These are phyloP conservation scores for Ophioceras dolichostomum DNA, from an alignment of 2,329 filamentous ascomycete species.

Conservation along the genomic window DNA sequence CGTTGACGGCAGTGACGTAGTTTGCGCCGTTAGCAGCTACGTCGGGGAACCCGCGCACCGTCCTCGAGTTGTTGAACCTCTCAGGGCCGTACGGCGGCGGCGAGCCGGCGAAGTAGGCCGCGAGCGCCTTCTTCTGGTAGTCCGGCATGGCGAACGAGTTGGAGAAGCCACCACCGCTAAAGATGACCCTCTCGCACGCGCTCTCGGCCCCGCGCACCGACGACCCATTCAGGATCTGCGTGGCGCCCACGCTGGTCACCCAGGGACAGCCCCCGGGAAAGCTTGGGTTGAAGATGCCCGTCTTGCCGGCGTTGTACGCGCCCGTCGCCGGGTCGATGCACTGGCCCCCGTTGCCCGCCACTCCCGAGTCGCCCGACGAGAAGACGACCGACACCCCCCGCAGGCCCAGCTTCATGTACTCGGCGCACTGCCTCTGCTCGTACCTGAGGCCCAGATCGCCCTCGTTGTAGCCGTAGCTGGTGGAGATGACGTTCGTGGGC, in stretches of 20 bases:
- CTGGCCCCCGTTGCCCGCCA: conserved; percentile 23
- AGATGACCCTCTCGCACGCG: conserved; percentile 32
- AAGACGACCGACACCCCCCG: conserved; percentile 37
- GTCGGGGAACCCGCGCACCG: conserved; percentile 14
- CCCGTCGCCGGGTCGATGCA: conserved; percentile 21
- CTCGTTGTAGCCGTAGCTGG: conserved; percentile 41
- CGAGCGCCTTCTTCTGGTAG: conserved; percentile 22
- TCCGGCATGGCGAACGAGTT: conserved; percentile 25
- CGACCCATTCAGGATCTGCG: conserved; percentile 26
- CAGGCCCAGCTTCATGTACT: conserved; percentile 45
- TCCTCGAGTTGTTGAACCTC: conserved; percentile 26
- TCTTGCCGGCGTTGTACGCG: conserved; percentile 14
- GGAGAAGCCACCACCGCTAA: conserved; percentile 30
- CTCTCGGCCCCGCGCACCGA: conserved; percentile 24
- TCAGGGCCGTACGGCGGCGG: conserved; percentile 26
- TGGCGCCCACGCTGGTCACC: conserved; percentile 39
- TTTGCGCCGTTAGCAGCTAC: conserved; percentile 14
- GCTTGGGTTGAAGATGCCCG: conserved; percentile 30
- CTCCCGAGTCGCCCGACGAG: conserved; percentile 36
- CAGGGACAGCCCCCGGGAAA: conserved; percentile 35
- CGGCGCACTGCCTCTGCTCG: conserved; percentile 36
- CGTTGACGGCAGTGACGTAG: conserved; percentile 28
- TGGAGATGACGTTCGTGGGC: conserved; percentile 39
- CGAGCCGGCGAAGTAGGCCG: conserved; percentile 15
- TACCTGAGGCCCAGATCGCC: conserved; percentile 34